phyloP scores from a whole-genome alignment of 495 filamentous ascomycete species.

The Penicillium herquei region DNA sequence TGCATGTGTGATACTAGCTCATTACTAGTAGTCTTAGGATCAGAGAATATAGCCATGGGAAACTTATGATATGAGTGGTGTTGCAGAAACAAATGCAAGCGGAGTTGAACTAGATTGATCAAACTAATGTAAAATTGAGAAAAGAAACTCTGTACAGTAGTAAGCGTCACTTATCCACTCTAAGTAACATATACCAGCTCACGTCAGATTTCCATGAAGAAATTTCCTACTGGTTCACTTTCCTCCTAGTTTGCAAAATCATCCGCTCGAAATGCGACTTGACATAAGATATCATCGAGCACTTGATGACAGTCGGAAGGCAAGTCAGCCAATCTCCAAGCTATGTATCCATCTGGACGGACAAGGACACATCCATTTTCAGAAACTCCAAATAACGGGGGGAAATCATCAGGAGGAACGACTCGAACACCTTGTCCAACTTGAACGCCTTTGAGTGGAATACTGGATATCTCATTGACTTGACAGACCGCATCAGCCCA shows the following conservation, averaged over 20 bases:
- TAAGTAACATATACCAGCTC: no score
- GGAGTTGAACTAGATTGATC: no score
- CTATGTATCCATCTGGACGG: constrained; percentile 32
- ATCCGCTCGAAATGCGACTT: constrained; percentile 4
- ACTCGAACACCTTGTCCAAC: constrained; percentile 14
- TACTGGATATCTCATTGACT: constrained; percentile 2
- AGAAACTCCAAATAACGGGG: constrained; percentile 14
- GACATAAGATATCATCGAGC: constrained; percentile 4
- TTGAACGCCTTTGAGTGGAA: constrained; percentile 7
- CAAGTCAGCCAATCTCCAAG: constrained; percentile 20
- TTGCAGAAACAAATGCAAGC: no score
- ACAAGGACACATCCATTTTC: constrained; percentile 21
- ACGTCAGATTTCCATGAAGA: no score
- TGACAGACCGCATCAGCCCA: constrained; percentile 11
- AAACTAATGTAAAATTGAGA: no score
- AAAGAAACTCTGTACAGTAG: no score
- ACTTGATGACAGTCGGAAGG: constrained; percentile 1
- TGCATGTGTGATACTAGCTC: not conserved
- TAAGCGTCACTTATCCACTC: no score
- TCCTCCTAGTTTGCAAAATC: not conserved
- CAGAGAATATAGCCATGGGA: no score
- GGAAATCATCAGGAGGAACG: constrained; percentile 6
- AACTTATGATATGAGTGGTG: no score
- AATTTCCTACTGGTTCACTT: not conserved
- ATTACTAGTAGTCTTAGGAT: no score